Base-by-base conservation (phyloP, 208 protist genomes). In the Acanthamoeba divionensis region DNA sequence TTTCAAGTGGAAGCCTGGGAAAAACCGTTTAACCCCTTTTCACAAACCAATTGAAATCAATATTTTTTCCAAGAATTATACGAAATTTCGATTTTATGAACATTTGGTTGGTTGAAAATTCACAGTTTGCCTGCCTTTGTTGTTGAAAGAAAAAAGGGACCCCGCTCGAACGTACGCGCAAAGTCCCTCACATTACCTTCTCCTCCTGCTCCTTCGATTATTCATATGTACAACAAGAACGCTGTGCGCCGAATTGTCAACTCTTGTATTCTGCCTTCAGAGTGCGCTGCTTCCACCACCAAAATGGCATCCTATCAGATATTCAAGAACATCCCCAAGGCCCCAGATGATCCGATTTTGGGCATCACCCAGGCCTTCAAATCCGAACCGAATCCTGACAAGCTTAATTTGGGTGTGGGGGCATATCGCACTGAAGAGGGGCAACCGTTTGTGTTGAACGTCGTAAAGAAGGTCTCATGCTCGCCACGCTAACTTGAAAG, bases 391-490 rank as follows among this genome's bases (percentile, higher is more conserved):
- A 67, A 88, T 38, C 94, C 95, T 29, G 92, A 94, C 10, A 99
- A 99, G 94, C 95, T 99, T 2, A 97, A 99, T 92, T 95, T 99
- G 44, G 96, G 97, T 63, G 97, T 99, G 65, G 99, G 99, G 48
- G 98, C 98, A 36, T 99, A 99, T 94, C 95, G 98, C 82, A 97
- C 97, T 54, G 97, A 98, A 26, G 71, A 98, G 2, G 98, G 97
- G 6, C 94, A 95, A 71, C 97, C 98, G n/a, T 96, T 97, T 66
- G 97, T 99, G 2, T 95, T 99, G 0, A 89, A 91, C 26, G 95
- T 94, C 21, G 97, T 99, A 9, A 92, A 93, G 50, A 96, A 98
- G 93, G 97, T 92, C 26, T 67, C n/a, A 33, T 69, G 15, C 55
- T 80, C n/a, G n/a, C n/a, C n/a, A n/a, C n/a, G n/a, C n/a, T n/a